Conservation (phyloP, 2,329 filamentous ascomycete genomes). For the Cladophialophora immunda region DNA sequence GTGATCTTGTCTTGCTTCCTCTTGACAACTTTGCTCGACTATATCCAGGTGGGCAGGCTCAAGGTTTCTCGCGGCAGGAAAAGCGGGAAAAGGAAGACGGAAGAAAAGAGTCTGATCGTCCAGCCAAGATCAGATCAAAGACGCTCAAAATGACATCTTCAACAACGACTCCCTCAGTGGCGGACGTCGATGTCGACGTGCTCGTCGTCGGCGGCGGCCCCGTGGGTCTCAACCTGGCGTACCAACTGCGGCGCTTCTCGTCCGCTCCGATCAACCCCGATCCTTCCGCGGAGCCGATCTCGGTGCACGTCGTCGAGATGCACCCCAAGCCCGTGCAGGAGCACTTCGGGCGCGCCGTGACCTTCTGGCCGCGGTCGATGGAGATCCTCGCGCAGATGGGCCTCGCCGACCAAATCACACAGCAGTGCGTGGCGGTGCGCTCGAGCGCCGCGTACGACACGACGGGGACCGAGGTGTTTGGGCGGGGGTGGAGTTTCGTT, state of each 20-base stretch:
- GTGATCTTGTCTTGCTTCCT: too few relatives aligned
- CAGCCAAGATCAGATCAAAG: too few relatives aligned
- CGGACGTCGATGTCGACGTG: constrained; percentile 43
- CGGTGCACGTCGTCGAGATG: constrained; percentile 60
- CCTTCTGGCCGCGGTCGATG: constrained; percentile 60
- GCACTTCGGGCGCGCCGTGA: constrained; percentile 63
- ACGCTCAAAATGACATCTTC: constrained; percentile 5
- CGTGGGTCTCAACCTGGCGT: constrained; percentile 36
- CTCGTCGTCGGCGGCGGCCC: constrained; percentile 38
- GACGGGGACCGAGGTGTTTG: constrained; percentile 55
- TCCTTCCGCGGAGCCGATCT: constrained; percentile 38
- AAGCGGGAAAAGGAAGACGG: not conserved
- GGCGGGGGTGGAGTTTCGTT: constrained; percentile 63
- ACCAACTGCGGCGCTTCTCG: constrained; percentile 44
- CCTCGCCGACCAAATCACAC: constrained; percentile 59
- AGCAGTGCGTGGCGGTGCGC: constrained; percentile 62
- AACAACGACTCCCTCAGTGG: not conserved
- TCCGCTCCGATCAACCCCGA: constrained; percentile 22
- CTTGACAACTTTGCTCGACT: too few relatives aligned
- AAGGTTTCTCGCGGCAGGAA: too few relatives aligned
- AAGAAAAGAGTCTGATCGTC: not conserved
- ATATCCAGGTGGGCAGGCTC: too few relatives aligned
- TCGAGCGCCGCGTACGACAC: constrained; percentile 59
- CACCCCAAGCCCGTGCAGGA: constrained; percentile 59
- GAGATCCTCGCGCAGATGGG: constrained; percentile 64